Conservation (phyloP, 2,329 filamentous ascomycete genomes). For the Arthrinium phaeospermum region DNA sequence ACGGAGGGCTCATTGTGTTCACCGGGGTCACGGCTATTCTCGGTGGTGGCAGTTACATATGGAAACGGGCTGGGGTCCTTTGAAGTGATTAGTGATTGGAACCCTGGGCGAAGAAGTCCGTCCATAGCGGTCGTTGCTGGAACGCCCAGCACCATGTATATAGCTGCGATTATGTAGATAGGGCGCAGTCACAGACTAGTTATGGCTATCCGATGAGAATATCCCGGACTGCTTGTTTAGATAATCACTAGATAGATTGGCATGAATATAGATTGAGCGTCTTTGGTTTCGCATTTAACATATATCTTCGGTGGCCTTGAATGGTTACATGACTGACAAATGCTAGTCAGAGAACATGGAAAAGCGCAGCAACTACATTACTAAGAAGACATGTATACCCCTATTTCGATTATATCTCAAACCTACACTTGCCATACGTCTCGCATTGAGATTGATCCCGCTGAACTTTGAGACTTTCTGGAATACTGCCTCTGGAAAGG, state of each 20-base stretch:
- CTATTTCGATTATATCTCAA: background rate
- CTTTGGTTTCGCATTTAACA: no score
- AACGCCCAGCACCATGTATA: background rate
- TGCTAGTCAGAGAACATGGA: background rate
- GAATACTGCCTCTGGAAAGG: no score
- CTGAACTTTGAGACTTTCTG: background rate
- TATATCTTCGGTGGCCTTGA: no score
- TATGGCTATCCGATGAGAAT: background rate
- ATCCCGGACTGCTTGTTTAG: background rate
- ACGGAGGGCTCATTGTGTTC: conserved; percentile 60
- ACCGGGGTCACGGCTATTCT: conserved; percentile 58
- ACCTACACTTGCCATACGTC: no score
- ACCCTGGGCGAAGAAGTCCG: no score
- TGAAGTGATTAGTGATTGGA: background rate
- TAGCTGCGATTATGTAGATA: background rate
- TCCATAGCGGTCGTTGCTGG: background rate
- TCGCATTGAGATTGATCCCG: no score
- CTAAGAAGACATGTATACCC: background rate
- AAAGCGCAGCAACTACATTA: background rate
- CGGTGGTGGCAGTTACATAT: conserved; percentile 52
- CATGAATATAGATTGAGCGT: background rate
- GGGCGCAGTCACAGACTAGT: no score
- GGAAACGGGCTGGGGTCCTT: conserved; percentile 40
- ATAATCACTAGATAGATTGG: background rate
- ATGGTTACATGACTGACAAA: background rate